Conservation (phyloP, 2,329 filamentous ascomycete species). For the Penicillium sp. region DNA sequence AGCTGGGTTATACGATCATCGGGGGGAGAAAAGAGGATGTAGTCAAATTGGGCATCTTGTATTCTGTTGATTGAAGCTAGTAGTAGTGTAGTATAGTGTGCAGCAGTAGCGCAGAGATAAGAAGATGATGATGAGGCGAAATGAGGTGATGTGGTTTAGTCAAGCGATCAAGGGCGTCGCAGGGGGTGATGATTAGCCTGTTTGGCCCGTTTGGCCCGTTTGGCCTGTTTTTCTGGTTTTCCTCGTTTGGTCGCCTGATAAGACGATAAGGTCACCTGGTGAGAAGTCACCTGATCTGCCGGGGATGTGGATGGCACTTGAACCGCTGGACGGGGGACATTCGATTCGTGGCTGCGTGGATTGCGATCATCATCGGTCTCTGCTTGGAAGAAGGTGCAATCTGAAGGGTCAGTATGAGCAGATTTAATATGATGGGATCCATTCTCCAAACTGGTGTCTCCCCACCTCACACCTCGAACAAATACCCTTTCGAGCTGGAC, state of each 20-base stretch:
- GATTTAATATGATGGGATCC: not conserved
- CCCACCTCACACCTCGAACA: not conserved
- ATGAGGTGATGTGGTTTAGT: not conserved
- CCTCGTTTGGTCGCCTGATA: not conserved
- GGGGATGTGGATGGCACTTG: not conserved
- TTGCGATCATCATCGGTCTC: too few species aligned
- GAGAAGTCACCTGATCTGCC: not conserved
- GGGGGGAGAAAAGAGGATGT: not conserved
- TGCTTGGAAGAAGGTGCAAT: not conserved
- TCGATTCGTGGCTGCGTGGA: too few species aligned
- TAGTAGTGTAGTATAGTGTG: too few species aligned
- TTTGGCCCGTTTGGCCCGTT: too few species aligned
- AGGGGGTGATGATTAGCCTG: too few species aligned
- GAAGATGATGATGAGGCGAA: not conserved
- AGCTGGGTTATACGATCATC: not conserved
- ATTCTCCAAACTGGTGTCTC: not conserved
- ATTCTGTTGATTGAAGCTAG: not conserved
- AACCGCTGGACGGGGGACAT: too few species aligned
- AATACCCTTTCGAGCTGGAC: slow-evolving; percentile 3
- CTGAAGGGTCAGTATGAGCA: not conserved
- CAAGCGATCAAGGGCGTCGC: too few species aligned
- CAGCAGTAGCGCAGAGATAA: not conserved
- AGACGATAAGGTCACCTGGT: too few species aligned
- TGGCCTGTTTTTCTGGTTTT: not conserved
- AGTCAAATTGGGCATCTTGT: not conserved